phyloP scores from a whole-genome alignment of 768 basidiomycete species.

The Scleroderma citrinum region DNA sequence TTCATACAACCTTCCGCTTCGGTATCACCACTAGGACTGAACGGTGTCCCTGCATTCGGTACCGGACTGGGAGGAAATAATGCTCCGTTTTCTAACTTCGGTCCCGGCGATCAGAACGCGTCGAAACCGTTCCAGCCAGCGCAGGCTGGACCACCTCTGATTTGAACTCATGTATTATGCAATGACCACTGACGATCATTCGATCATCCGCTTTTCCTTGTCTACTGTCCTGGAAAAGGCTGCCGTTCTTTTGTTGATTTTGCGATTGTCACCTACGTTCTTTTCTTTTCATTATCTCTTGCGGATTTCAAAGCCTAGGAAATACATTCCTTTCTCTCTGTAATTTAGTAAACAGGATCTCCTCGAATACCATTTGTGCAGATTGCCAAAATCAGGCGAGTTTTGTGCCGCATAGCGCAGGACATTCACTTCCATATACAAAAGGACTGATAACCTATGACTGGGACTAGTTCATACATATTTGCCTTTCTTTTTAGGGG shows the following conservation, averaged over 20 bases:
- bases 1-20: constrained; percentile 19
- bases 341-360: constrained; percentile 17
- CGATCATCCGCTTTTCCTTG: too few relatives aligned
- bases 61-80: constrained; percentile 13
- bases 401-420: too few relatives aligned
- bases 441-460: background rate
- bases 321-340: constrained; percentile 8
- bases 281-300: background rate
- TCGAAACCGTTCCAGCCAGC: constrained; percentile 32
- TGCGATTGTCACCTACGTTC: too few relatives aligned
- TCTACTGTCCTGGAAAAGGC: constrained; percentile 5
- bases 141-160: constrained; percentile 43
- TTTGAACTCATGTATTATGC: constrained; percentile 27
- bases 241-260: background rate
- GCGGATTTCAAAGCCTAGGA: constrained; percentile 10
- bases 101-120: constrained; percentile 11
- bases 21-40: constrained; percentile 20
- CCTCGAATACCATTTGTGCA: constrained; percentile 12
- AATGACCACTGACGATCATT: constrained; percentile 8
- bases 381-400: too few relatives aligned
- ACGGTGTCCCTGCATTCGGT: constrained; percentile 5
- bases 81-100: constrained; percentile 20
- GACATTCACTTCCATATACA: too few relatives aligned
- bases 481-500: background rate
- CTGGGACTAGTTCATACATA: background rate